phyloP scores from a whole-genome alignment of 2,329 filamentous ascomycete genomes.

The Plectosphaerella cucumerina region DNA sequence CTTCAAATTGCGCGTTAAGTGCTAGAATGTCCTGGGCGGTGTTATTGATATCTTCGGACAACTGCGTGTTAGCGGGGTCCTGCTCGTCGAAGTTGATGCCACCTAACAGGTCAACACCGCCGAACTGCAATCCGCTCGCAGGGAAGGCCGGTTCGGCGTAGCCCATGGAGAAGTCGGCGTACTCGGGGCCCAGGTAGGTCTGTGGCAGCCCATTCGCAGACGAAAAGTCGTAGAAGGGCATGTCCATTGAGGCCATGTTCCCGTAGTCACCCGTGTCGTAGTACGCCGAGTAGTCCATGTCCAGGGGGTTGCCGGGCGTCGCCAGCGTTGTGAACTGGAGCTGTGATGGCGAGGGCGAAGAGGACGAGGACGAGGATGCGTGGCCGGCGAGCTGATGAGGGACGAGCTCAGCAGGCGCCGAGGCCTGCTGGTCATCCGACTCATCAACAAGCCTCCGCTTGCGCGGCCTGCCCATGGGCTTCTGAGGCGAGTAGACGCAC shows the following conservation, averaged over 20 bases:
- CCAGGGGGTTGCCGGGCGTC: constrained; percentile 18
- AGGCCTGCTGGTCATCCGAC: constrained; percentile 7
- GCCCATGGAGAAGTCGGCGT: constrained; percentile 2
- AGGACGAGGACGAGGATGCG: background rate
- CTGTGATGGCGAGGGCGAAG: background rate
- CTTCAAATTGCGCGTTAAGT: background rate
- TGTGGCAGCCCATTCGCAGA: constrained; percentile 4
- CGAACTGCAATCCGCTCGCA: constrained; percentile 12
- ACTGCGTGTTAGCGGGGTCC: constrained; percentile 16
- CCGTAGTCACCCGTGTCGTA: constrained; percentile 20
- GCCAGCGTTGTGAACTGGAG: constrained; percentile 4
- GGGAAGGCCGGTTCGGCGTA: constrained; percentile 10
- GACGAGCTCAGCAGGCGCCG: background rate
- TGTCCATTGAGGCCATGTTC: constrained; percentile 30
- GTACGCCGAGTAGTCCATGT: constrained; percentile 28
- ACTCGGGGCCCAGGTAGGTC: background rate
- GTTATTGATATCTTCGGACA: constrained; percentile 22
- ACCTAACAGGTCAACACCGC: constrained; percentile 23
- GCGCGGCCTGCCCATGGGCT: constrained; percentile 61
- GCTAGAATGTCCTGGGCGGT: background rate
- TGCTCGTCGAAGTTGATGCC: constrained; percentile 27
- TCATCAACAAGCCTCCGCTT: constrained; percentile 44
- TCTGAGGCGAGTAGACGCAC: constrained; percentile 62
- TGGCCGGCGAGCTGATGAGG: background rate
- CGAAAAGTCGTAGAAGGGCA: constrained; percentile 23